Conservation (phyloP, 2,329 filamentous ascomycete species). For the Colletotrichum tanaceti region DNA sequence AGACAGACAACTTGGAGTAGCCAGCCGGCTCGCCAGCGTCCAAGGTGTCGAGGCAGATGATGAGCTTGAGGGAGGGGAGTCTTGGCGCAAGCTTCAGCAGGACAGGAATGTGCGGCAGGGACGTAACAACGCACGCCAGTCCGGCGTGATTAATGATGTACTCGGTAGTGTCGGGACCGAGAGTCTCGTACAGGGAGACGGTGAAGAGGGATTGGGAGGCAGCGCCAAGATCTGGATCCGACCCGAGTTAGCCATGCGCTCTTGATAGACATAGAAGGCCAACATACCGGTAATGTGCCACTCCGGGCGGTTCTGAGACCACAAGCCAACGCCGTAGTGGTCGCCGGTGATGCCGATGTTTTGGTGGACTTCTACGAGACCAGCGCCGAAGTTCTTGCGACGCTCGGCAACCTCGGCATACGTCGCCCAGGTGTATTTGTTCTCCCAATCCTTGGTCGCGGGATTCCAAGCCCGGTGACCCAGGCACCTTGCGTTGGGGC, state of each 20-base stretch:
- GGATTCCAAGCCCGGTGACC: conserved; percentile 85
- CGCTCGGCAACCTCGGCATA: conserved; percentile 83
- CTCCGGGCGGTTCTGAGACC: conserved; percentile 87
- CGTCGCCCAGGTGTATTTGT: conserved; percentile 84
- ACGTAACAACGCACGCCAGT: conserved; percentile 79
- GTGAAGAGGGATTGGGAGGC: conserved; percentile 89
- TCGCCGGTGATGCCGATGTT: conserved; percentile 70
- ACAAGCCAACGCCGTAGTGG: conserved; percentile 82
- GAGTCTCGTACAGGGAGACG: conserved; percentile 95
- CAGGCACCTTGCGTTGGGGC: conserved; percentile 77
- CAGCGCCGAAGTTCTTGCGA: conserved; percentile 85
- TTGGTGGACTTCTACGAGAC: conserved; percentile 84
- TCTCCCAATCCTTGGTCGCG: conserved; percentile 75
- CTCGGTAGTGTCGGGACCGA: conserved; percentile 90
- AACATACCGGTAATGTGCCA: conserved; percentile 82
- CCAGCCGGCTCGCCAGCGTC: conserved; percentile 81
- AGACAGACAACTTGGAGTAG: conserved; percentile 80
- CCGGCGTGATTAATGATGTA: conserved; percentile 95
- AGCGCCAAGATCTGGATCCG: conserved; percentile 79
- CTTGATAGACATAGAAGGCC: neutral
- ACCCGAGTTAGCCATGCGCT: conserved; percentile 3
- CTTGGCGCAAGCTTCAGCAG: conserved; percentile 83
- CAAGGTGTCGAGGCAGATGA: conserved; percentile 86
- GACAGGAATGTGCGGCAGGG: conserved; percentile 82
- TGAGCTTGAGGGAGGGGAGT: conserved; percentile 84